Conservation (phyloP, 2,329 filamentous ascomycete species). For the Trichoderma sp. region DNA sequence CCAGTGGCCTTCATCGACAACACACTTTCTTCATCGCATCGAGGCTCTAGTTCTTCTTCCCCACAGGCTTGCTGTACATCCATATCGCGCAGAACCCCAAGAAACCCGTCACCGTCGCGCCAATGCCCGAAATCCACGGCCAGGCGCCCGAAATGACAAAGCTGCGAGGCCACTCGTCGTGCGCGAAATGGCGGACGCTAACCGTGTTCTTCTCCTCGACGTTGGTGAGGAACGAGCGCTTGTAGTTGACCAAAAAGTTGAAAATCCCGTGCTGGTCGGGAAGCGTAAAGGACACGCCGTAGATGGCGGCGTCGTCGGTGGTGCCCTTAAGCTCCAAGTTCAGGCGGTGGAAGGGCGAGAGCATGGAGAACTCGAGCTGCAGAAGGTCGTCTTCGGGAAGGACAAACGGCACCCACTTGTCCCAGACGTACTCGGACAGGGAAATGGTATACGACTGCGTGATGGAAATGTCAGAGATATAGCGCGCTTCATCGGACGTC, state of each 20-base stretch:
- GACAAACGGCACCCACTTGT: constrained; percentile 74
- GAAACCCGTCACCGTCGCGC: constrained; percentile 81
- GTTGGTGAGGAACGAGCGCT: constrained; percentile 85
- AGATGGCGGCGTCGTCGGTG: constrained; percentile 71
- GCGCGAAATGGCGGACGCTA: constrained; percentile 92
- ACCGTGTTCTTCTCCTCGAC: constrained; percentile 94
- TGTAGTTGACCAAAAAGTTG: constrained; percentile 97
- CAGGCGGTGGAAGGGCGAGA: constrained; percentile 94
- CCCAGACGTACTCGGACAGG: constrained; percentile 78
- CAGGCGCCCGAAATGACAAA: constrained; percentile 88
- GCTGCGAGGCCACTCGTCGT: constrained; percentile 93
- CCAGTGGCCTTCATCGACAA: too few relatives aligned
- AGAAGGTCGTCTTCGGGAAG: constrained; percentile 70
- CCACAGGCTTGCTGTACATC: constrained; percentile 68
- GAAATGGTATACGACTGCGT: constrained; percentile 80
- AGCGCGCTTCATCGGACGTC: not conserved
- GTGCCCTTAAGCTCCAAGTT: constrained; percentile 61
- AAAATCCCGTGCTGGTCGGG: constrained; percentile 99
- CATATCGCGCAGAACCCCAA: constrained; percentile 82
- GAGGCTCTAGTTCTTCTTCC: constrained; percentile 29
- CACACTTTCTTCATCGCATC: too few relatives aligned
- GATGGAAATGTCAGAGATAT: not conserved
- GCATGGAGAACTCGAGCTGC: constrained; percentile 98
- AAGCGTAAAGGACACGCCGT: constrained; percentile 73
- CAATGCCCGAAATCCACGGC: constrained; percentile 92